Base-by-base conservation (phyloP, 495 filamentous ascomycete species). In the Amniculicola lignicola region DNA sequence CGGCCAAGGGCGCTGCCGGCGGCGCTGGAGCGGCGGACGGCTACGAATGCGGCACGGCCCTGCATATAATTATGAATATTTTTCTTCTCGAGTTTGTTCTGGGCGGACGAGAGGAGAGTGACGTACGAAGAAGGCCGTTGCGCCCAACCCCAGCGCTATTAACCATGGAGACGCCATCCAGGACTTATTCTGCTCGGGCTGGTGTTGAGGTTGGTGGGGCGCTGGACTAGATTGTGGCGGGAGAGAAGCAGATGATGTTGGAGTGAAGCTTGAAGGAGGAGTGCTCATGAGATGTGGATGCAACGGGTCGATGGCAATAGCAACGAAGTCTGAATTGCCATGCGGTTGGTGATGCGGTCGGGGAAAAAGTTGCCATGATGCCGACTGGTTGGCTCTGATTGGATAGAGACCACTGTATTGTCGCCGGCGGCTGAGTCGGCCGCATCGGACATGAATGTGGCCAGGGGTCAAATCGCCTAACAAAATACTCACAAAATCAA, bases 41-140 rank as follows among this genome's bases (percentile, higher is more conserved):
- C 93, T 44, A 96, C 85, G 10, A 94, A 77, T 46, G 92, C 93
- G 58, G 94, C 90, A 60, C 93, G 86, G 63, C 92, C 92, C 90
- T 95, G 63, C 21, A 2, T 24, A 31, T 39, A 10, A 40, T 54
- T 35, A 45, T 9, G 38, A 12, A 19, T 22, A 11, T 39, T 12
- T 7, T 31, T 10, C 21, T 36, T 60, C 28, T 44, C 16, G 22
- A 16, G 24, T 16, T 33, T 11, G 36, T 14, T 48, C 9, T 11
- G 44, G 21, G n/a, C 31, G 52, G 28, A 41, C 24, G 31, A 49
- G 3, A 16, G 29, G 19, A 44, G 54, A 19, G 21, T 27, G 18
- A 65, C 70, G 48, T 71, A 78, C 76, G 68, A 70, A 71, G 61
- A 74, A 74, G 9, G 72, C 72, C 33, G 70, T 69, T 5, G 69